Base-by-base conservation (phyloP, 371 early-diverging fungal species). In the Apophysomyces trapeziformis region DNA sequence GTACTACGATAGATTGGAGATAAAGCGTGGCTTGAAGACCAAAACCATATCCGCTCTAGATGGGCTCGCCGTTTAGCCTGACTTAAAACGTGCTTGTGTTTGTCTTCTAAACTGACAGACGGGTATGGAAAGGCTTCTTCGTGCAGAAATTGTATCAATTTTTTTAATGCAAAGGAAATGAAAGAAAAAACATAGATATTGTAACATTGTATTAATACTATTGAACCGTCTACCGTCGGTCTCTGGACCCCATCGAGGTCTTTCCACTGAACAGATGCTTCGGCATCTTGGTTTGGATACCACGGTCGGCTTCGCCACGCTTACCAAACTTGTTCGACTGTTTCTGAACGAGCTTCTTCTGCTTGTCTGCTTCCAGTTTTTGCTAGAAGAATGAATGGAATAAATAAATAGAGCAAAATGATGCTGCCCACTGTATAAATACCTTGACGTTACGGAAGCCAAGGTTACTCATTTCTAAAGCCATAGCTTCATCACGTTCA, bases 261-360 rank as follows among this genome's bases (percentile, higher is more conserved):
- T 99, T 99, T 73, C 97, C 96, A 45, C 94, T 81, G 77, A 96
- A 97, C 86, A 99, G 85, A 77, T 99, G 99, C 87, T 97, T 97
- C 64, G 99, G 99, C 92, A 90, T 92, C 87, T 96, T 96, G 66
- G 87, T 88, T 61, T 77, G 76, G 59, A 98, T 95, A 21, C 76
- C 80, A 72, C 99, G 89, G 75, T 99, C 99, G 36, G 95, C 83
- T 79, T 99, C 99, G 71, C 97, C 98, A 43, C 88, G 86, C 73
- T 92, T 93, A 66, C 95, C 98, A 65, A 87, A 73, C 70, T 89
- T 81, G 77, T 92, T 92, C 73, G 86, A 74, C 50, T 78, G 82
- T 63, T 91, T 87, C 73, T 94, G 93, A 36, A 86, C 80, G 54
- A 87, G 68, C 61, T 87, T 82, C 80, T 88, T 87, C 68, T 91